A percentile compares a stretch with the other conserved stretches of the same genome.
Evolutionary conservation across 2,329 filamentous ascomycete species (phyloP).

Genomic region (Aspergillus aculeatus): DNA sequence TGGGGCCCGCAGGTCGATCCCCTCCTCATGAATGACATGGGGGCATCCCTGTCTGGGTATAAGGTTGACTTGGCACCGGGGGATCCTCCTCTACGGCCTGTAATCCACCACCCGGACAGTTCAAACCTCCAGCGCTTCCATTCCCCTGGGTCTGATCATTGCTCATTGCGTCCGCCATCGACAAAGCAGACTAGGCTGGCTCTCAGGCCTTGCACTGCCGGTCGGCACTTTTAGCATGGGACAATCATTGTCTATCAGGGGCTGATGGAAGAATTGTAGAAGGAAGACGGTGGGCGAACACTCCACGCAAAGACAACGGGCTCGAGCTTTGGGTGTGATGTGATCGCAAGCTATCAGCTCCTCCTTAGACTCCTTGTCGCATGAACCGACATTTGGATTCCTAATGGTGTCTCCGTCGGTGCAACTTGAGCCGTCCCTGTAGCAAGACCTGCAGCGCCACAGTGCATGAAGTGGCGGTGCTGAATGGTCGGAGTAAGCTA

Average conservation of each 20-base stretch:
- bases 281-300: no score
- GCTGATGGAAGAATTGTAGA: no score
- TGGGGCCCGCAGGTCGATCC: conserved; percentile 1
- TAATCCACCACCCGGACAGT: not conserved
- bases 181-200: not conserved
- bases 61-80: conserved; percentile 21
- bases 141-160: conserved; percentile 17
- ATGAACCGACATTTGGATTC: no score
- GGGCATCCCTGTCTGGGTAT: conserved; percentile 15
- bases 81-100: conserved; percentile 13
- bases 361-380: no score
- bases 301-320: not conserved
- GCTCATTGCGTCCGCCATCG: conserved; percentile 1
- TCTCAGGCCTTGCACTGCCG: not conserved
- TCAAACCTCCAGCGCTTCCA: conserved; percentile 10
- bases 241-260: not conserved
- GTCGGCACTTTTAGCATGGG: not conserved
- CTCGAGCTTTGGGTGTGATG: not conserved
- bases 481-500: not conserved
- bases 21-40: conserved; percentile 1
- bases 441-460: not conserved
- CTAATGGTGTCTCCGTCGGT: not conserved
- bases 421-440: not conserved
- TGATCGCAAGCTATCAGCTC: not conserved
- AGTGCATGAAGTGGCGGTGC: not conserved